A percentile compares a stretch with the other conserved stretches of the same genome.
These are phyloP conservation scores for Patellaria atrata DNA, from an alignment of 495 filamentous ascomycete genomes.

Conservation along the genomic window DNA sequence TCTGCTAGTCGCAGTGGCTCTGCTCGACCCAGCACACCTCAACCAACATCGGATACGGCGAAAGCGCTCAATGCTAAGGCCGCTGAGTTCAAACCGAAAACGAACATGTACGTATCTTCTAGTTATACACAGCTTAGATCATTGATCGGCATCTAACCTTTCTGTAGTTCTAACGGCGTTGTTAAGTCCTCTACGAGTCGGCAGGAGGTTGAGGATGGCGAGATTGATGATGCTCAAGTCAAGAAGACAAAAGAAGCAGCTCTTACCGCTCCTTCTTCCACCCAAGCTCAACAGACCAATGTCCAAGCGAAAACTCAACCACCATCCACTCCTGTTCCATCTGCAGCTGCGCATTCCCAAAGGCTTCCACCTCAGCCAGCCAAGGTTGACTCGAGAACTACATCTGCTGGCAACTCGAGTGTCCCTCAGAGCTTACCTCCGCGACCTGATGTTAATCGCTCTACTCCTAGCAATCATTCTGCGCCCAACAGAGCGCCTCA, in stretches of 20 bases:
- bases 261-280: background rate
- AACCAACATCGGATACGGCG: constrained; percentile 4
- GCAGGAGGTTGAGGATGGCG: background rate
- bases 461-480: background rate
- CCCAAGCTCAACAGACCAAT: constrained; percentile 6
- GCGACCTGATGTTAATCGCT: background rate
- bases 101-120: constrained; percentile 9
- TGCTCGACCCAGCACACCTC: constrained; percentile 16
- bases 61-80: constrained; percentile 21
- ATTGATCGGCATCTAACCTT: background rate
- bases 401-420: too few relatives aligned
- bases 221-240: constrained; percentile 27
- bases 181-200: constrained; percentile 2
- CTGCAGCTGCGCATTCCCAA: too few relatives aligned
- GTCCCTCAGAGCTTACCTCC: background rate
- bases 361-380: too few relatives aligned
- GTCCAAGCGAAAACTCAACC: constrained; percentile 5
- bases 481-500: constrained; percentile 8
- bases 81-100: constrained; percentile 20
- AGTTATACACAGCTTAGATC: background rate
- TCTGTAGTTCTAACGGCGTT: constrained; percentile 8
- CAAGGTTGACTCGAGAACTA: too few relatives aligned
- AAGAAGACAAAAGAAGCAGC: constrained; percentile 18
- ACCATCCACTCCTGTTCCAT: background rate
- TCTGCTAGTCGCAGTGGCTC: constrained; percentile 12